Evolutionary conservation across 108 stramenopile species (phyloP).

Genomic region (Cyclotella cryptica): DNA sequence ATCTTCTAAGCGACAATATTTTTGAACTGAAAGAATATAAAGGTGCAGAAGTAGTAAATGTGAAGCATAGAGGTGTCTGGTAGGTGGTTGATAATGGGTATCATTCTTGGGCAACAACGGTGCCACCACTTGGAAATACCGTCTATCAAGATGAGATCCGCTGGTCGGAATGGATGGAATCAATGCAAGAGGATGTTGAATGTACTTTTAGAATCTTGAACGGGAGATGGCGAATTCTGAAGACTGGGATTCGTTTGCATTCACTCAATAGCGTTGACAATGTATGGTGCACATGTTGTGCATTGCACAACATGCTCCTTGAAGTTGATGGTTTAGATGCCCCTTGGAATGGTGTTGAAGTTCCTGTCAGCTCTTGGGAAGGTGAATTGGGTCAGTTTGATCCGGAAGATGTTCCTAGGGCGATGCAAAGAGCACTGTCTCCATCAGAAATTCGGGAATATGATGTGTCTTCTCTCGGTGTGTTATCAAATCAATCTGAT

Average conservation of each 20-base stretch:
- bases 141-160: too few species aligned
- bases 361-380: constrained; percentile 5
- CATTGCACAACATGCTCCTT: constrained; percentile 53
- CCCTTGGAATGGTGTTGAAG: constrained; percentile 14
- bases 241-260: constrained; percentile 32
- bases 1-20: too few species aligned
- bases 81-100: too few species aligned
- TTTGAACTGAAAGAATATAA: too few species aligned
- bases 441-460: not conserved
- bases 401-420: not conserved
- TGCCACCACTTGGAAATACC: too few species aligned
- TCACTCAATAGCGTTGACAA: constrained; percentile 17
- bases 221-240: constrained; percentile 30
- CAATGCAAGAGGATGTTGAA: constrained; percentile 24
- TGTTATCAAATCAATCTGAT: too few species aligned
- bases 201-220: constrained; percentile 16
- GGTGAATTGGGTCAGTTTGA: constrained; percentile 10
- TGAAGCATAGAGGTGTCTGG: too few species aligned
- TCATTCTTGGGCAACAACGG: too few species aligned
- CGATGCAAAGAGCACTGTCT: not conserved
- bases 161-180: too few species aligned
- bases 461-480: not conserved
- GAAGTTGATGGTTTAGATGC: constrained; percentile 51
- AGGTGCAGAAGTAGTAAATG: too few species aligned
- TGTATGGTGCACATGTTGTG: constrained; percentile 48